phyloP scores from a whole-genome alignment of 768 basidiomycete species.

The Lyophyllum shimeji region DNA sequence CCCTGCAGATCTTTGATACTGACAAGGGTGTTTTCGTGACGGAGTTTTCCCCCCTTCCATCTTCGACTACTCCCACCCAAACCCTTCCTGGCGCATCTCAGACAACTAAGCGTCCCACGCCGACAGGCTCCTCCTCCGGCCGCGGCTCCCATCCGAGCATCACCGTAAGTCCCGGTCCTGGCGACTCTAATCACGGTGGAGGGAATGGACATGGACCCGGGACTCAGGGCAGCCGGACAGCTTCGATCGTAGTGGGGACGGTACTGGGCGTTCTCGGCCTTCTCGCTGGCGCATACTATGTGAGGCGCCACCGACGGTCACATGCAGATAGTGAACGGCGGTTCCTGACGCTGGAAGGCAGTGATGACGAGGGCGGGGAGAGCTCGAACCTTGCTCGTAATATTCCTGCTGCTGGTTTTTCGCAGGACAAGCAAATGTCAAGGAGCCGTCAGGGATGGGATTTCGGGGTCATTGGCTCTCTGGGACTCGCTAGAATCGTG shows the following conservation, averaged over 20 bases:
- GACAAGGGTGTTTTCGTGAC: conserved; percentile 41
- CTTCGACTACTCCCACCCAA: conserved; percentile 28
- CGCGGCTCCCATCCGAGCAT: conserved; percentile 20
- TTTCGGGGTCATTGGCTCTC: conserved; percentile 18
- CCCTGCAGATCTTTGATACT: conserved; percentile 54
- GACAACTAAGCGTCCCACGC: conserved; percentile 21
- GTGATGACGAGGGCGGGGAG: conserved; percentile 32
- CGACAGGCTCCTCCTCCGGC: not conserved
- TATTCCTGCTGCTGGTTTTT: conserved; percentile 31
- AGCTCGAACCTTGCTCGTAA: conserved; percentile 26
- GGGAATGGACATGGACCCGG: conserved; percentile 14
- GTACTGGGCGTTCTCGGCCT: conserved; percentile 61
- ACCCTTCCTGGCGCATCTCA: conserved; percentile 35
- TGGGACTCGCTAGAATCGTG: conserved; percentile 31
- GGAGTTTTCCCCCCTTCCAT: conserved; percentile 37
- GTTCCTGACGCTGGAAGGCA: conserved; percentile 32
- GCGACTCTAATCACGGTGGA: conserved; percentile 13
- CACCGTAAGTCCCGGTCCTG: conserved; percentile 22
- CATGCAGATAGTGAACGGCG: conserved; percentile 19
- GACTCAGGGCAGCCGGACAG: conserved; percentile 23
- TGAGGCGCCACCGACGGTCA: conserved; percentile 34
- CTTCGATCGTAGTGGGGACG: conserved; percentile 61
- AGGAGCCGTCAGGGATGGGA: conserved; percentile 14
- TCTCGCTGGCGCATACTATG: conserved; percentile 42
- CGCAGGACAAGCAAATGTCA: conserved; percentile 11